Base-by-base conservation (phyloP, 495 filamentous ascomycete genomes). In the Letharia lupina region DNA sequence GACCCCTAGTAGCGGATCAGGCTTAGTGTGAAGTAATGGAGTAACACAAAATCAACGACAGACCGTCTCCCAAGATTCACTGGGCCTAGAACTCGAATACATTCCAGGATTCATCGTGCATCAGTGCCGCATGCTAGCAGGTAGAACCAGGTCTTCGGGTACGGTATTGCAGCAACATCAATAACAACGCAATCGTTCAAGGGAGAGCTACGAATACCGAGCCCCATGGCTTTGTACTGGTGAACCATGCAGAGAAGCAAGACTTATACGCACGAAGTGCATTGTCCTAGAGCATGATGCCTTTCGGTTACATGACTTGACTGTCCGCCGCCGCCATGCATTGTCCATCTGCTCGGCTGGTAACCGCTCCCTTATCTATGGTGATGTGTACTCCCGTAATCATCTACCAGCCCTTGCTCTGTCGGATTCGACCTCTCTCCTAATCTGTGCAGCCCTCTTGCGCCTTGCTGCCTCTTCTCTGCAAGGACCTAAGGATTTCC, bases 391-490 rank as follows among this genome's bases (percentile, higher is more conserved):
- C 28, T 57, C 16, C 54, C 9, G 54, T 16, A 10, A 37, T 57
- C 54, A 57, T 37, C 54, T 57, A 37, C 31, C 16, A 37, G 31
- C 54, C 33, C 33, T 57, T 8, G 54, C 54, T 37, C 54, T 57
- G 33, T 57, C 54, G 15, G 6, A 8, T 57, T 57, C 54, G 20
- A 57, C 54, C 54, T 57, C 54, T 57, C 54, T 35, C 54, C 54
- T 57, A 57, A 57, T 57, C 8, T 57, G 54, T 37, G 54, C 54
- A 37, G 54, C 54, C 39, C 54, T 57, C 33, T 57, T 57, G 7
- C 54, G 54, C 13, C 54, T 57, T 57, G 54, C 54, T 37, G 37
- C 54, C 54, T 57, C 54, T 57, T 57, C 54, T 23, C 54, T 57
- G 54, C 54, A 57, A 57, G 54, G 54, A 37, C 54, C 54, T 57